A percentile compares a stretch with the other conserved stretches of the same genome.
Evolutionary conservation across 2,329 filamentous ascomycete species (phyloP).

Genomic region (Apiospora rasikravindrae): DNA sequence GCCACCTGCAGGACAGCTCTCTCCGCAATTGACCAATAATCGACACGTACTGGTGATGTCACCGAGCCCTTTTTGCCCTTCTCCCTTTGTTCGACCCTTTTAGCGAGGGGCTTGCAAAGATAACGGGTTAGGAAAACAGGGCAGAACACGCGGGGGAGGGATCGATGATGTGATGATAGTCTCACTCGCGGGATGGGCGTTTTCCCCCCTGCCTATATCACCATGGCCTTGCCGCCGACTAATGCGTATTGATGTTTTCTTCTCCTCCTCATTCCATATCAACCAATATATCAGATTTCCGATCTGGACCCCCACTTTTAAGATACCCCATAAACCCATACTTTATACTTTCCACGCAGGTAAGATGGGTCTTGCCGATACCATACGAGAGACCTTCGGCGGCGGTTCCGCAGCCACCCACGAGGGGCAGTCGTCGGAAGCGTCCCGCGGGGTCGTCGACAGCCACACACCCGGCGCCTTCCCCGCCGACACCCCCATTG

Average conservation of each 20-base stretch:
- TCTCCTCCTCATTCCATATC: neutral
- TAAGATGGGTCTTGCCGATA: slow-evolving; percentile 17
- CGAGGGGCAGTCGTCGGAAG: neutral
- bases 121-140: neutral
- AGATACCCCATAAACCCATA: neutral
- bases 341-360: neutral
- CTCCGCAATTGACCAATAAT: slow-evolving; percentile 6
- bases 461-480: neutral
- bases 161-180: slow-evolving; percentile 14
- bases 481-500: neutral
- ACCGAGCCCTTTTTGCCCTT: neutral
- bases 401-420: neutral
- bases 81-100: neutral
- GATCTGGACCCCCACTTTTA: neutral
- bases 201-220: neutral
- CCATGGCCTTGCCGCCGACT: neutral
- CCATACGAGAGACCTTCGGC: neutral
- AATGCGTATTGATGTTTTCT: neutral
- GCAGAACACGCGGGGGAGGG: neutral
- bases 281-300: neutral
- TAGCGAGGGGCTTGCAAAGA: neutral
- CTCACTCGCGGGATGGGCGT: neutral
- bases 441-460: neutral
- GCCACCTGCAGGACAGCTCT: neutral
- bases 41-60: slow-evolving; percentile 9